Percentiles rank a stretch among this genome's conserved stretches.
These are phyloP conservation scores for Gracilariopsis chorda DNA, from an alignment of 23 red algal genomes.

Conservation along the genomic window DNA sequence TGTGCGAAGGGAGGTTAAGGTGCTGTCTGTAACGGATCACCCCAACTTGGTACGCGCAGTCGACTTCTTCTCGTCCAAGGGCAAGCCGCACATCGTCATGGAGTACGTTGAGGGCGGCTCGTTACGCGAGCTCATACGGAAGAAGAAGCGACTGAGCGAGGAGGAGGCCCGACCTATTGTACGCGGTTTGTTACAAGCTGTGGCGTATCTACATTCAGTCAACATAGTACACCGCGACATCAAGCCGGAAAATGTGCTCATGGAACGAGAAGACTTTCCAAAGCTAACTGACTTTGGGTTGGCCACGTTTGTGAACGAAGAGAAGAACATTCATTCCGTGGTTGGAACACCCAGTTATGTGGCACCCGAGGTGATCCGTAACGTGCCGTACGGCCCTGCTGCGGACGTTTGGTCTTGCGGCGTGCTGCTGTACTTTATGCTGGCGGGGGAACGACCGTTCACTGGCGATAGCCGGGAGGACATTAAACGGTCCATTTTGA, in stretches of 20 bases:
- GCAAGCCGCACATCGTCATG: constrained; percentile 82
- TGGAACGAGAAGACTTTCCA: constrained; percentile 38
- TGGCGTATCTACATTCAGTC: constrained; percentile 73
- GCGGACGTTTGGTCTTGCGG: constrained; percentile 88
- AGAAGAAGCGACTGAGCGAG: constrained; percentile 61
- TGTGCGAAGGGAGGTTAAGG: constrained; percentile 83
- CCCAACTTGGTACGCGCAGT: constrained; percentile 74
- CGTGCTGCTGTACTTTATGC: constrained; percentile 85
- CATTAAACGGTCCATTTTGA: constrained; percentile 69
- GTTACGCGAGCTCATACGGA: constrained; percentile 56
- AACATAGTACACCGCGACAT: constrained; percentile 90
- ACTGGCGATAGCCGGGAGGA: constrained; percentile 72
- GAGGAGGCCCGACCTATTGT: constrained; percentile 55
- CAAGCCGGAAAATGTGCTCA: constrained; percentile 85
- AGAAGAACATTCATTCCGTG: constrained; percentile 57
- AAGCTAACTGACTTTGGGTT: constrained; percentile 87
- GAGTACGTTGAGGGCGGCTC: constrained; percentile 77
- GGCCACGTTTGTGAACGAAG: constrained; percentile 53
- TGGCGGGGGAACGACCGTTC: constrained; percentile 78
- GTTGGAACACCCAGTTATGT: constrained; percentile 84
- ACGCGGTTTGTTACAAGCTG: constrained; percentile 65
- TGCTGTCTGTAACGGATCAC: constrained; percentile 65
- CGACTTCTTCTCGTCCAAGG: constrained; percentile 74
- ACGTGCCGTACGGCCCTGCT: constrained; percentile 72
- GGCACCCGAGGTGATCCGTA: constrained; percentile 79